Evolutionary conservation across 2,329 filamentous ascomycete genomes (phyloP).

Genomic region (Botryotinia globosa): DNA sequence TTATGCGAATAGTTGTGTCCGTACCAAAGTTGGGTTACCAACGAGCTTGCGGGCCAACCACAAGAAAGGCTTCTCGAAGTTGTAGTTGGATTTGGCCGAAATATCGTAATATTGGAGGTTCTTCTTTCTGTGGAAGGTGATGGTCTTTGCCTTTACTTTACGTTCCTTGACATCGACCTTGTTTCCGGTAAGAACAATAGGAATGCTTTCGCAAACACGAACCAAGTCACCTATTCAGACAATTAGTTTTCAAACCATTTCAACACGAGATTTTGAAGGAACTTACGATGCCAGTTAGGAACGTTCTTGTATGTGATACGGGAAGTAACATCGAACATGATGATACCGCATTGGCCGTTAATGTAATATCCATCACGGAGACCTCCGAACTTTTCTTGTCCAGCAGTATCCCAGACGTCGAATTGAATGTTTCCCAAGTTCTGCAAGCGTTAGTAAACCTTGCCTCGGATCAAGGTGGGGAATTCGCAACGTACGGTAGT

Average conservation of each 20-base stretch:
- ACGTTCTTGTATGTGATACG: slow-evolving; percentile 99
- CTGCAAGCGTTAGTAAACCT: slow-evolving; percentile 41
- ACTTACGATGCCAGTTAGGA: slow-evolving; percentile 99
- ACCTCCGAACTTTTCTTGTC: slow-evolving; percentile 99
- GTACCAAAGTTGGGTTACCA: slow-evolving; percentile 81
- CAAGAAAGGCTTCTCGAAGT: slow-evolving; percentile 99
- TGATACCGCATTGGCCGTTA: slow-evolving; percentile 99
- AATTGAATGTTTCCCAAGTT: slow-evolving; percentile 98
- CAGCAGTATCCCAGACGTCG: slow-evolving; percentile 98
- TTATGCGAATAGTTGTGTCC: slow-evolving; percentile 39
- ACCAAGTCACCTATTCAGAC: slow-evolving; percentile 77
- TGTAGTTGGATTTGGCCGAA: slow-evolving; percentile 99
- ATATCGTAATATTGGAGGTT: slow-evolving; percentile 99
- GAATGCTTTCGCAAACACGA: slow-evolving; percentile 98
- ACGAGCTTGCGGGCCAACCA: slow-evolving; percentile 99
- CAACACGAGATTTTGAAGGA: background rate
- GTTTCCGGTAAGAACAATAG: slow-evolving; percentile 97
- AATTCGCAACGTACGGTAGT: slow-evolving; percentile 72
- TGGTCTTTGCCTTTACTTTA: slow-evolving; percentile 99
- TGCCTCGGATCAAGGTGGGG: background rate
- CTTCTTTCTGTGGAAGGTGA: slow-evolving; percentile 99
- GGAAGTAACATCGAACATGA: slow-evolving; percentile 99
- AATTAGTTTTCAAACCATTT: slow-evolving; percentile 19
- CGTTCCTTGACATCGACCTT: slow-evolving; percentile 99
- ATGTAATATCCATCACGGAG: slow-evolving; percentile 99